Base-by-base conservation (phyloP, 768 basidiomycete genomes). In the Leucosporidium yakuticum region DNA sequence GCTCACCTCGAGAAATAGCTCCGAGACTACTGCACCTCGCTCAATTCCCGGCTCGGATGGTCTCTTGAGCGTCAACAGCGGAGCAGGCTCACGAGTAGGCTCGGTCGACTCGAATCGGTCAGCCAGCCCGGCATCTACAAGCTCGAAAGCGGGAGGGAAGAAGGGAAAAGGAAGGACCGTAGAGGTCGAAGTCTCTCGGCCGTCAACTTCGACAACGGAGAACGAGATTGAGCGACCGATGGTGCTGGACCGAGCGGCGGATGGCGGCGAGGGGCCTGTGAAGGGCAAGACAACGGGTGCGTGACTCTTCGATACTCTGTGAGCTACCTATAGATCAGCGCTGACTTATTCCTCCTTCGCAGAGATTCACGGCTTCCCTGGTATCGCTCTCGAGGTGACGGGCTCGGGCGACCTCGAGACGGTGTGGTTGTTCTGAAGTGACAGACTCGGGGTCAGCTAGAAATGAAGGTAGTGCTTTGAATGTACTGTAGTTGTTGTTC, bases 341-440 rank as follows among this genome's bases (percentile, higher is more conserved):
- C 29, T 51, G 39, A 51, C 11, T 2, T 12, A 23, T 25, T 21
- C 27, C 7, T 39, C 27, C 4, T 25, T 6, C 36, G 49, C 58
- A 71, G 70, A 71, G 62, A 63, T 68, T 29, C 64, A 71, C 44
- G 70, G 70, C 7, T 71, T 63, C 54, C 64, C 67, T 20, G 64
- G 64, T 12, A 39, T 71, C 53, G 70, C 64, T 12, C 34, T 68
- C n/a, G 70, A 71, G 44, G 64, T 69, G 12, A 71, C 70, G 19
- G 49, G 32, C 23, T 20, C 50, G 20, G 60, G 67, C 21, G 67
- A 65, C n/a, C 44, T 71, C 32, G 70, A 71, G 59, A 71, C 70
- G 12, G 57, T 71, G 23, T 71, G 70, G 70, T 4, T 68, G 47
- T 71, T 65, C 61, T 71, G 53, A 57, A n/a, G n/a, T n/a, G n/a